phyloP scores from a whole-genome alignment of 805 yeast species.

The Tetrapisispora phaffii region DNA sequence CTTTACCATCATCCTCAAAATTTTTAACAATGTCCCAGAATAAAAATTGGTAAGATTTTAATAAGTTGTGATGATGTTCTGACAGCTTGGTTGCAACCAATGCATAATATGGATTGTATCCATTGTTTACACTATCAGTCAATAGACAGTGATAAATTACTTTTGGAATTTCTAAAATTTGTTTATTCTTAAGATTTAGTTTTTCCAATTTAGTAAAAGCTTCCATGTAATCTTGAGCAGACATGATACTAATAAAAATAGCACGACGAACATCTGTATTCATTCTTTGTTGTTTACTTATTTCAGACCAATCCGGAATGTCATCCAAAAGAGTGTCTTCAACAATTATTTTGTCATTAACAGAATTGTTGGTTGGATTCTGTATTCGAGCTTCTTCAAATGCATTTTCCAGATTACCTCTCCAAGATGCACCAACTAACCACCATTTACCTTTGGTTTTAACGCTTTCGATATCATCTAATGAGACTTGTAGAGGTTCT shows the following conservation, averaged over 20 bases:
- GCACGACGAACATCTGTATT: constrained; percentile 93
- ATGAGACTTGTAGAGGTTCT: constrained; percentile 76
- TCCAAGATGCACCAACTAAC: constrained; percentile 98
- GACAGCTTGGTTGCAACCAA: constrained; percentile 69
- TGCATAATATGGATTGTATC: constrained; percentile 85
- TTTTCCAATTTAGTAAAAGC: constrained; percentile 77
- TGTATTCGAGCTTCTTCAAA: constrained; percentile 19
- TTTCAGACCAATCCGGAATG: constrained; percentile 78
- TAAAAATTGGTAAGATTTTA: constrained; percentile 79
- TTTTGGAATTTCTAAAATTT: constrained; percentile 78
- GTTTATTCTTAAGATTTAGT: constrained; percentile 63
- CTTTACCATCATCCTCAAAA: constrained; percentile 39
- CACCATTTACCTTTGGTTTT: constrained; percentile 95
- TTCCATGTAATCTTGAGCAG: constrained; percentile 85
- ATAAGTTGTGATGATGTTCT: constrained; percentile 52
- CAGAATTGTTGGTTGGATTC: constrained; percentile 13
- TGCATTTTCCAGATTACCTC: constrained; percentile 41
- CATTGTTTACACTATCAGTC: constrained; percentile 45
- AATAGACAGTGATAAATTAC: constrained; percentile 80
- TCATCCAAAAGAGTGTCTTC: constrained; percentile 54
- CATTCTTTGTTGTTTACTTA: constrained; percentile 83
- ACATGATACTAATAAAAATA: constrained; percentile 87
- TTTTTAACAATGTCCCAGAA: constrained; percentile 80
- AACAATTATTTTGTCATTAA: constrained; percentile 30
- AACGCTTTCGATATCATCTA: constrained; percentile 64